Conservation (phyloP, 2,329 filamentous ascomycete genomes). For the Trichoderma cornu-damae region DNA sequence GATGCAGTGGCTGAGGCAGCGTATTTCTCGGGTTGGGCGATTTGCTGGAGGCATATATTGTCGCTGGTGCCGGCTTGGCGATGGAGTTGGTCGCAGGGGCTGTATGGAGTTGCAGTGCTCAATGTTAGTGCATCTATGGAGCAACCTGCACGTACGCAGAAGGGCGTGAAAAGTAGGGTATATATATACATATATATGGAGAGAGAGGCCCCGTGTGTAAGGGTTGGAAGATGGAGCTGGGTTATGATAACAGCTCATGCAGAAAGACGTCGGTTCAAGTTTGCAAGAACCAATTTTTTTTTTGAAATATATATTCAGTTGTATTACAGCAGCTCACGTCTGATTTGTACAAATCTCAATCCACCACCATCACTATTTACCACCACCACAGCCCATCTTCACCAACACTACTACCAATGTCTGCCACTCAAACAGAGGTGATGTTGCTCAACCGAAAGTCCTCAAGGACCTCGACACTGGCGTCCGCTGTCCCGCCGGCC, state of each 20-base stretch:
- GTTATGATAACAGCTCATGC: neutral
- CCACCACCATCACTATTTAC: neutral
- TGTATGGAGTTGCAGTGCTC: no score
- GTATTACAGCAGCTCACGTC: no score
- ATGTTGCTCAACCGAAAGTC: neutral
- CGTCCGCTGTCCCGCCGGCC: constrained; percentile 27
- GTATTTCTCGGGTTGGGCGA: constrained; percentile 6
- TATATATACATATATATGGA: no score
- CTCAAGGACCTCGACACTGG: neutral
- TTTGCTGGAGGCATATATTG: neutral
- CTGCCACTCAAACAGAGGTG: constrained; percentile 8
- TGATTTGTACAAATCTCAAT: neutral
- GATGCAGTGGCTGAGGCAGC: neutral
- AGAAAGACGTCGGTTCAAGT: neutral
- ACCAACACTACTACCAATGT: constrained; percentile 15
- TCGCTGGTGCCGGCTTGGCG: neutral
- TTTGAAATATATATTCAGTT: neutral
- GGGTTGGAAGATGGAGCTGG: neutral
- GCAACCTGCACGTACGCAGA: neutral
- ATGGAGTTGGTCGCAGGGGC: neutral
- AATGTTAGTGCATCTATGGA: neutral
- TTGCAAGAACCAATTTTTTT: no score
- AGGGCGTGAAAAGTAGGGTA: neutral
- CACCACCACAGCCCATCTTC: neutral
- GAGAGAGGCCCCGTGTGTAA: no score